Percentiles rank a stretch among this genome's conserved stretches.
phyloP scores from a whole-genome alignment of 768 basidiomycete genomes.

The Hypholoma sublateritium region DNA sequence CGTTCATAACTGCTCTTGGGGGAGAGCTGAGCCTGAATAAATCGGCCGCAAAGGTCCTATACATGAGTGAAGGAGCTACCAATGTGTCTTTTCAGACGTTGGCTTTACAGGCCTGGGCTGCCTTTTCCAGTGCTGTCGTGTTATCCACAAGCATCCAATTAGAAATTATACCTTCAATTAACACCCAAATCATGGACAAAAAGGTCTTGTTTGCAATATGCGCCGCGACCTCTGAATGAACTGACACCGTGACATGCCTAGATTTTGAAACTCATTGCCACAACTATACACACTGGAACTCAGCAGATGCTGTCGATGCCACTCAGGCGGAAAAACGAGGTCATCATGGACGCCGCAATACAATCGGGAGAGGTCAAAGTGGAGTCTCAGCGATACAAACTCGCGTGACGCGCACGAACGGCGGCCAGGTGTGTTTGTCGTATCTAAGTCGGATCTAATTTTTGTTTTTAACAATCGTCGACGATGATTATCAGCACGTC shows the following conservation, averaged over 20 bases:
- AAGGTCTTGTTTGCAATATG: conserved; percentile 20
- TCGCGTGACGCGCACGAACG: conserved; percentile 29
- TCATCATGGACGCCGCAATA: conserved; percentile 26
- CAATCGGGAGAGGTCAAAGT: conserved; percentile 34
- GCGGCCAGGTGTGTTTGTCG: conserved; percentile 25
- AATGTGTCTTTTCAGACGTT: conserved; percentile 15
- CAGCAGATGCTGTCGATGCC: conserved; percentile 44
- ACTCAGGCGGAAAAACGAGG: conserved; percentile 41
- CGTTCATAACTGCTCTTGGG: conserved; percentile 37
- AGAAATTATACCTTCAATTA: conserved; percentile 19
- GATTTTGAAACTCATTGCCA: conserved; percentile 39
- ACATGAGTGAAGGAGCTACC: conserved; percentile 23
- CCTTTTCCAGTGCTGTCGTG: conserved; percentile 34
- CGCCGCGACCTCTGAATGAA: background rate
- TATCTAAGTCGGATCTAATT: background rate
- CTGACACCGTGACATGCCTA: background rate
- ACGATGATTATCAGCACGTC: background rate
- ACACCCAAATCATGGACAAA: conserved; percentile 22
- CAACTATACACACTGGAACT: conserved; percentile 35
- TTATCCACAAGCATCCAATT: conserved; percentile 12
- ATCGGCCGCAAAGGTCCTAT: conserved; percentile 29
- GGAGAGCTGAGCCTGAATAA: conserved; percentile 30
- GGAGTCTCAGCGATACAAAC: conserved; percentile 43
- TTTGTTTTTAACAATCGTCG: background rate
- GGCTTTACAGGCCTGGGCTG: conserved; percentile 46